Evolutionary conservation across 306 rosid genomes (phyloP).

Genomic region (Potentilla sterilis): DNA sequence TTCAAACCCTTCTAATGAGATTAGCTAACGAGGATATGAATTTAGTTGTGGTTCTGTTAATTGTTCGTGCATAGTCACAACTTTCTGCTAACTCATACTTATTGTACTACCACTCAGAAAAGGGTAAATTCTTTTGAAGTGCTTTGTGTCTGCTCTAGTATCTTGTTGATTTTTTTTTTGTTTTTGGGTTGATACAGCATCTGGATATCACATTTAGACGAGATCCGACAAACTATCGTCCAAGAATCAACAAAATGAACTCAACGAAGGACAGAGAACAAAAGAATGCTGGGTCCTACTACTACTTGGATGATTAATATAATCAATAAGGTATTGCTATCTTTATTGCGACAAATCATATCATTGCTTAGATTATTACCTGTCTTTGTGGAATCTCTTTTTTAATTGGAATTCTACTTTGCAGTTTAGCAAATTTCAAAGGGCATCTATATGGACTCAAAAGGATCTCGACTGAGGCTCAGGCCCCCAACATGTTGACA

Average conservation of each 20-base stretch:
- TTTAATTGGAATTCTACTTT: conserved; percentile 9
- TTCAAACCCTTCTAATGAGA: background rate
- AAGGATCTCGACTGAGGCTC: background rate
- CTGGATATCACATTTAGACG: conserved; percentile 92
- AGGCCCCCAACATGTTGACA: background rate
- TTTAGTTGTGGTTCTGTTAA: background rate
- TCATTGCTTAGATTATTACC: background rate
- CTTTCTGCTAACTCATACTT: background rate
- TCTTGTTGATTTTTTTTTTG: background rate
- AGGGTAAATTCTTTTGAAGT: background rate
- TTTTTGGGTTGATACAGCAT: conserved; percentile 58
- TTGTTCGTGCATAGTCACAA: background rate
- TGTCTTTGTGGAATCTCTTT: background rate
- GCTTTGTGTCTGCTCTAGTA: background rate
- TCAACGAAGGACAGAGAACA: conserved; percentile 95
- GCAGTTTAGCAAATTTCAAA: conserved; percentile 30
- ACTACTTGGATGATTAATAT: conserved; percentile 83
- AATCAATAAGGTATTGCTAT: conserved; percentile 18
- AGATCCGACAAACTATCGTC: conserved; percentile 91
- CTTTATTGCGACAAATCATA: conserved; percentile 9
- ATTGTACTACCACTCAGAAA: background rate
- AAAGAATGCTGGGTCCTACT: conserved; percentile 84
- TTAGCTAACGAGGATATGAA: background rate
- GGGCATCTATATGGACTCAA: background rate
- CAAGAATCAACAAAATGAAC: conserved; percentile 84